phyloP scores from a whole-genome alignment of 1,284 basidiomycete genomes.

The Quambalaria eucalypti region DNA sequence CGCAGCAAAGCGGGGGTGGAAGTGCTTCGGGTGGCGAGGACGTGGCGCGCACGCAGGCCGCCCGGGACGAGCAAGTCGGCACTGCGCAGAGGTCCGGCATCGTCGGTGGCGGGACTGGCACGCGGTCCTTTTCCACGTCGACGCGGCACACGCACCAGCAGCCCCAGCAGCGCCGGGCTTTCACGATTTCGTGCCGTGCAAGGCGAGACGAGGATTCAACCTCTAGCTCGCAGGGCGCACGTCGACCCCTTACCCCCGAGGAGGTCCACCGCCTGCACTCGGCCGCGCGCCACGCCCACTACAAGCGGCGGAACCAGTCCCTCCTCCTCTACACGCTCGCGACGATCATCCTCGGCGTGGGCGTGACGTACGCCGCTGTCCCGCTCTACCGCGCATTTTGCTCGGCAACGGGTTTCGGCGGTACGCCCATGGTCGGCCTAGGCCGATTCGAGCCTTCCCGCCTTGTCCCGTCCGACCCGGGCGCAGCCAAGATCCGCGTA shows the following conservation, averaged over 20 bases:
- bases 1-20: too few relatives aligned
- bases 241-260: neutral
- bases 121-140: too few relatives aligned
- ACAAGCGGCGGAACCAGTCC: conserved; percentile 54
- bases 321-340: conserved; percentile 71
- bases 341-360: conserved; percentile 70
- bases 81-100: too few relatives aligned
- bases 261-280: neutral
- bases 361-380: conserved; percentile 88
- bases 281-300: conserved; percentile 13
- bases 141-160: too few relatives aligned
- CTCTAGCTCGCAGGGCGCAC: too few relatives aligned
- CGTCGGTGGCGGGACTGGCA: too few relatives aligned
- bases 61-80: too few relatives aligned
- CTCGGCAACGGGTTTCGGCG: conserved; percentile 90
- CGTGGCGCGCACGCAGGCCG: too few relatives aligned
- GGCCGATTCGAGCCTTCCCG: conserved; percentile 30
- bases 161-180: too few relatives aligned
- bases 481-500: conserved; percentile 62
- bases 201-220: too few relatives aligned
- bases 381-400: conserved; percentile 97
- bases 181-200: too few relatives aligned
- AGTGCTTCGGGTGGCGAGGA: too few relatives aligned
- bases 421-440: conserved; percentile 69
- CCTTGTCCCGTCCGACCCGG: conserved; percentile 21